Percentiles rank a stretch among this genome's conserved stretches.
These are phyloP conservation scores for Taiwanofungus camphoratus DNA, from an alignment of 1,284 basidiomycete genomes.

Conservation along the genomic window DNA sequence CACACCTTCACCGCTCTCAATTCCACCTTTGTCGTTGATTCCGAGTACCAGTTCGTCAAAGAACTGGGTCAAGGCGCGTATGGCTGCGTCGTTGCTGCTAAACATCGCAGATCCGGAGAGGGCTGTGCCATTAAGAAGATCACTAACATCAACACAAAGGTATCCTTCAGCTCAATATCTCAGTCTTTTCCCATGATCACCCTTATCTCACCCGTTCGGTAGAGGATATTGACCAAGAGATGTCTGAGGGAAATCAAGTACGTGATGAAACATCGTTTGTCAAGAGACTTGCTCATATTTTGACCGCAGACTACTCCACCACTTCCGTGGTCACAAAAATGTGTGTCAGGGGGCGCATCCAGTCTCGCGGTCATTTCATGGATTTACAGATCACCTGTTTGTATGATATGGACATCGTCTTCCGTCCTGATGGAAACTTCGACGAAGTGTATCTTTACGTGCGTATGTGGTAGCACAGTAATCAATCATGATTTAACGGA, in stretches of 20 bases:
- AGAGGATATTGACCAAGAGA: slow-evolving; percentile 93
- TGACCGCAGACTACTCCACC: slow-evolving; percentile 71
- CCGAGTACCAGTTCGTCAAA: slow-evolving; percentile 91
- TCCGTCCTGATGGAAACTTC: slow-evolving; percentile 83
- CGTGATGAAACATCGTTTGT: slow-evolving; percentile 19
- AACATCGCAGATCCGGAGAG: slow-evolving; percentile 80
- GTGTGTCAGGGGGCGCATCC: slow-evolving; percentile 35
- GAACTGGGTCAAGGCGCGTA: slow-evolving; percentile 94
- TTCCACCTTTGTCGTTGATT: slow-evolving; percentile 82
- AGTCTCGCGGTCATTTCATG: slow-evolving; percentile 1
- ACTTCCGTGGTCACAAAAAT: slow-evolving; percentile 97
- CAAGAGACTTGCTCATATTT: slow-evolving; percentile 12
- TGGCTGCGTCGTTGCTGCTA: slow-evolving; percentile 86
- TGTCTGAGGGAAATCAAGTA: slow-evolving; percentile 91
- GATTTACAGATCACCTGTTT: slow-evolving; percentile 73
- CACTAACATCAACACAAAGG: slow-evolving; percentile 96
- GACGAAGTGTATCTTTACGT: slow-evolving; percentile 95
- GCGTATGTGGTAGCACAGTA: no score
- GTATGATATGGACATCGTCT: slow-evolving; percentile 97
- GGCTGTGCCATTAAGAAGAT: slow-evolving; percentile 97
- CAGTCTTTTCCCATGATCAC: neutral
- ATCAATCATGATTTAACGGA: no score
- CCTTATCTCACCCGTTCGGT: slow-evolving; percentile 4
- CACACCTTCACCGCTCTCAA: slow-evolving; percentile 78
- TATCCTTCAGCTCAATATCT: slow-evolving; percentile 22